Base-by-base conservation (phyloP, 1,284 basidiomycete species). In the Waitea zeae region DNA sequence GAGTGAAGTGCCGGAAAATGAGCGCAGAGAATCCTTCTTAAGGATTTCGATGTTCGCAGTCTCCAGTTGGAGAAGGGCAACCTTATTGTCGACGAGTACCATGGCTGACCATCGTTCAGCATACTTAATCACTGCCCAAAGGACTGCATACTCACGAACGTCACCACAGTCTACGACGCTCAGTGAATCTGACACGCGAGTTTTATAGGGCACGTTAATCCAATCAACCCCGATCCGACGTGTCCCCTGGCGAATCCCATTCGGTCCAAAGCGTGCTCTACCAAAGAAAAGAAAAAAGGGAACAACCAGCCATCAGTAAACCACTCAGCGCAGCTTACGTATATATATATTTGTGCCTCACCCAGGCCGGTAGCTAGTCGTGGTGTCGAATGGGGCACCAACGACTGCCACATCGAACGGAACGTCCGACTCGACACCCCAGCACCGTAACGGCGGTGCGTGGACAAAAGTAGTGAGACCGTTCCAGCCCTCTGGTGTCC, bases 121-220 rank as follows among this genome's bases (percentile, higher is more conserved):
- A n/a, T n/a, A n/a, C n/a, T n/a, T n/a, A n/a, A n/a, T n/a, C n/a
- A n/a, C n/a, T n/a, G n/a, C n/a, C n/a, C n/a, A n/a, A 13, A 7
- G 17, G 39, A 9, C 12, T 12, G 15, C 11, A n/a, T 14, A 52
- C 50, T 39, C 35, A 53, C 51, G 52, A 33, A 56, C 48, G 38
- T 58, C 56, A 11, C 55, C 54, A 34, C 56, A 58, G 39, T 58
- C 55, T 11, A 54, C 51, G 4, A 53, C 48, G 13, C 49, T 41
- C 5, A 53, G 38, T 31, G 47, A 38, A 36, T 55, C 53, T 30
- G 42, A 50, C 5, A 51, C 38, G 13, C 51, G 44, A 20, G 50
- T 40, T 35, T 47, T 49, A 36, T 48, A 44, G 9, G 48, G 47
- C 9, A 54, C 51, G 33, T 54, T 52, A 38, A 53, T 48, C 33